Percentiles rank a stretch among this genome's conserved stretches.
These are phyloP conservation scores for Cadophora sp. DNA, from an alignment of 2,329 filamentous ascomycete species.

Conservation along the genomic window DNA sequence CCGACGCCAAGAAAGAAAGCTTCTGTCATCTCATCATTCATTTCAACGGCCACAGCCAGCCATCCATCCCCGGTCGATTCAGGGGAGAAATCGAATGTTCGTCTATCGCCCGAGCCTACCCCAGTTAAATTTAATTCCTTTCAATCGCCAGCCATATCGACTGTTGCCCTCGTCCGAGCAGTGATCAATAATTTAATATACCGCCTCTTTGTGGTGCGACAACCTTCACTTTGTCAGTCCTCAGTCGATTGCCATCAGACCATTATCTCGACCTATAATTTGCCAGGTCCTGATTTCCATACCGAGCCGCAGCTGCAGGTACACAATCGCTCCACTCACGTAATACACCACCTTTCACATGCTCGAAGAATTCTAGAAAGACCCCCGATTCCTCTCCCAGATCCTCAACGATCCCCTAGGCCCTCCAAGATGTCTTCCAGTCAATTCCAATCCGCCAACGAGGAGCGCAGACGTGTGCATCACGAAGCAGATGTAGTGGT, in stretches of 20 bases:
- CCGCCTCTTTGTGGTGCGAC: constrained; percentile 25
- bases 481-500: constrained; percentile 85
- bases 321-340: constrained; percentile 16
- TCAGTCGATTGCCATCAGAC: constrained; percentile 29
- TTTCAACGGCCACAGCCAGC: neutral
- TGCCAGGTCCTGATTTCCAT: constrained; percentile 26
- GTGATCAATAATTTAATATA: constrained; percentile 2
- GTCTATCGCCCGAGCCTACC: constrained; percentile 9
- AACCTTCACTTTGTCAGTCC: constrained; percentile 7
- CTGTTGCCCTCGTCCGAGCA: constrained; percentile 1
- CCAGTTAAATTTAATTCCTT: constrained; percentile 1
- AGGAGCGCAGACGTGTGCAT: constrained; percentile 57
- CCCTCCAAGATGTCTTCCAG: constrained; percentile 31
- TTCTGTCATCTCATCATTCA: constrained; percentile 7
- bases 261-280: constrained; percentile 21
- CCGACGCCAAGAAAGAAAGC: neutral
- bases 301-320: constrained; percentile 20
- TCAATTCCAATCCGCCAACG: constrained; percentile 32
- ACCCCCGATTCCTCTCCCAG: constrained; percentile 1
- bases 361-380: constrained; percentile 21
- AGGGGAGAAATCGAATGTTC: constrained; percentile 12
- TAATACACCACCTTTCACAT: constrained; percentile 19
- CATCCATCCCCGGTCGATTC: constrained; percentile 8
- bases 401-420: constrained; percentile 13
- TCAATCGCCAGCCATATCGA: neutral